A percentile compares a stretch with the other conserved stretches of the same genome.
phyloP scores from a whole-genome alignment of 208 protist genomes.

The Crithidia fasciculata region DNA sequence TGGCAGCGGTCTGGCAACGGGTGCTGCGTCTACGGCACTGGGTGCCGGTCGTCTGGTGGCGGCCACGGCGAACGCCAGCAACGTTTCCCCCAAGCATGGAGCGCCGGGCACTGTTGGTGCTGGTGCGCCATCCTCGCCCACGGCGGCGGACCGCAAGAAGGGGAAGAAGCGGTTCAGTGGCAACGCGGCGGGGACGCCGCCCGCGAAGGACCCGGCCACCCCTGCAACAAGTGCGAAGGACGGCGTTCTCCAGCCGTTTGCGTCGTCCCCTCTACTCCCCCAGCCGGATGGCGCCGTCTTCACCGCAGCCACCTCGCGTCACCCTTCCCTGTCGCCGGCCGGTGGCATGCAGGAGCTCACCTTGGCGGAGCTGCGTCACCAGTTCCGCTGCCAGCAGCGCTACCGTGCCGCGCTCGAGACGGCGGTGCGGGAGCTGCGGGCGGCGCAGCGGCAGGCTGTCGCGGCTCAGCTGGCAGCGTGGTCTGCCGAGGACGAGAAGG shows the following conservation, averaged over 20 bases:
- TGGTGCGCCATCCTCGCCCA: neutral
- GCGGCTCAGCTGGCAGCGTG: conserved; percentile 50
- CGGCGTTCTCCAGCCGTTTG: no score
- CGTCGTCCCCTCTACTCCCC: no score
- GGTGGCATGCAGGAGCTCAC: conserved; percentile 51
- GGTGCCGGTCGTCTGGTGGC: neutral
- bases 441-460: conserved; percentile 47
- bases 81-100: conserved; percentile 1
- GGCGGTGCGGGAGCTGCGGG: conserved; percentile 35
- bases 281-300: no score
- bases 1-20: neutral
- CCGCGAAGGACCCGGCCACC: conserved; percentile 7
- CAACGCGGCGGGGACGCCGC: neutral
- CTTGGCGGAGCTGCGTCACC: conserved; percentile 66
- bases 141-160: neutral
- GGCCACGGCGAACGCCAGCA: conserved; percentile 6
- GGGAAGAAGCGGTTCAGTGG: conserved; percentile 16
- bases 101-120: neutral
- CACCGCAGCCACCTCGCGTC: neutral
- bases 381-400: conserved; percentile 68
- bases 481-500: conserved; percentile 58
- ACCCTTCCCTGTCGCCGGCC: neutral
- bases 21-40: neutral
- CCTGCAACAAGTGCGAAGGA: no score
- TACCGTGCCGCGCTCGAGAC: conserved; percentile 57